These are phyloP conservation scores for Pezicula radicicola DNA, from an alignment of 2,329 filamentous ascomycete species.

Conservation along the genomic window DNA sequence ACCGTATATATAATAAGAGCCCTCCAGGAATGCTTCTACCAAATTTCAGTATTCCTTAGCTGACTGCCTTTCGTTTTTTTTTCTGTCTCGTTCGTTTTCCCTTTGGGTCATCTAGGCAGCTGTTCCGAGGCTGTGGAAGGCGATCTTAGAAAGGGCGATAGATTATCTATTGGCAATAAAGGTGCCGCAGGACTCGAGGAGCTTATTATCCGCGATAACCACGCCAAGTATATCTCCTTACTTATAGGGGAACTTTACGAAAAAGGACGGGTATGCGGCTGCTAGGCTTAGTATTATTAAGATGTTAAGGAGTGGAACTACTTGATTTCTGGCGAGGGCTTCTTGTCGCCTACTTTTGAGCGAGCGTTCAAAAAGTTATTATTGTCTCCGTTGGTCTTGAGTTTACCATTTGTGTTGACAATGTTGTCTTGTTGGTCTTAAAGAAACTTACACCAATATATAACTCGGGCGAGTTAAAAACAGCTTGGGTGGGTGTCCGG, in stretches of 20 bases:
- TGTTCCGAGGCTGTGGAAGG: constrained; percentile 19
- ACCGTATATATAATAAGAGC: too few species aligned
- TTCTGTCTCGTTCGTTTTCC: too few species aligned
- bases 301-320: too few species aligned
- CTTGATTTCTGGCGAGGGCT: constrained; percentile 25
- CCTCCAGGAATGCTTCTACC: too few species aligned
- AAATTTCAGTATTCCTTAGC: too few species aligned
- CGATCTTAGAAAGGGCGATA: constrained; percentile 16
- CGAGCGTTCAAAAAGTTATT: constrained; percentile 53
- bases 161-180: constrained; percentile 25
- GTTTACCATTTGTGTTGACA: constrained; percentile 34
- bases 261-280: too few species aligned
- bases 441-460: constrained; percentile 96
- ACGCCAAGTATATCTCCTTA: constrained; percentile 21
- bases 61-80: too few species aligned
- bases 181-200: constrained; percentile 22
- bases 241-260: too few species aligned
- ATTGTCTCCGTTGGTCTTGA: constrained; percentile 29
- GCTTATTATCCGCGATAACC: constrained; percentile 23
- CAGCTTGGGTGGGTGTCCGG: constrained; percentile 91
- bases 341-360: constrained; percentile 35
- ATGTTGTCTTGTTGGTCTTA: constrained; percentile 62
- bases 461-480: constrained; percentile 90
- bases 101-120: constrained; percentile 15
- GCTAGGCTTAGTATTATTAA: too few species aligned